Evolutionary conservation across 2,329 filamentous ascomycete species (phyloP), one percentile per base, ranked within the genome.

Genomic region (Sodiomyces alkalinus): DNA sequence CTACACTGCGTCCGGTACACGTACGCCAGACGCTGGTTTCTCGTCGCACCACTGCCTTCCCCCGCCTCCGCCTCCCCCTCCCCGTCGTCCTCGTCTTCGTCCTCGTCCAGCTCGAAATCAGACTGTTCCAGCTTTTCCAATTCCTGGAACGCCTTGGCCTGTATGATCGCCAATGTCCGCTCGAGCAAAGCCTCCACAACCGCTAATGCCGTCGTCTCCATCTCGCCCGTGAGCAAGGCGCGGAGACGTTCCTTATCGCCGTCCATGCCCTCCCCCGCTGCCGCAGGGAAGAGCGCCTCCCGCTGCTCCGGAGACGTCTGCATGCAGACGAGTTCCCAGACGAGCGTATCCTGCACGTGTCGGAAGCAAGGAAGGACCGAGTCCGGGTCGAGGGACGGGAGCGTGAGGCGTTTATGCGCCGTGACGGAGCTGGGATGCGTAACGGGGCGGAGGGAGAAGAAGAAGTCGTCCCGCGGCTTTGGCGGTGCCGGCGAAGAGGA

Each of bases 361-460:
- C 53, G 47, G 30, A 70, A 65, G 4, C 52, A 51, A 2, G 50
- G 44, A 3, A 60, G 44, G 1, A 53, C 42, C 0, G 22, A 30
- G 2, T 26, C 27, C 6, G 35, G 30, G 0, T 42, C 33, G n/a
- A 44, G 32, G 5, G 52, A 38, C n/a, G 44, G 38, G 4, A 53
- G 44, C 5, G 42, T 37, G 28, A 58, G 51, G 29, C 56, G 55
- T 1, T 53, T 47, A 5, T 52, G 48, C 4, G 54, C 63, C 3
- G 64, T 53, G 8, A 64, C 39, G 0, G 66, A 69, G 39, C 60
- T 62, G 0, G 51, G 43, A 32, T 70, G 47, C 10, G 39, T 37
- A 22, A 69, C 47, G 2, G 67, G 60, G 6, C 59, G 55, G 9
- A 67, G 46, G 5, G 67, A 68, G 31, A 74, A 56, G 33, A 72